Conservation (phyloP, 2,329 filamentous ascomycete genomes). For the Bretziella fagacearum region DNA sequence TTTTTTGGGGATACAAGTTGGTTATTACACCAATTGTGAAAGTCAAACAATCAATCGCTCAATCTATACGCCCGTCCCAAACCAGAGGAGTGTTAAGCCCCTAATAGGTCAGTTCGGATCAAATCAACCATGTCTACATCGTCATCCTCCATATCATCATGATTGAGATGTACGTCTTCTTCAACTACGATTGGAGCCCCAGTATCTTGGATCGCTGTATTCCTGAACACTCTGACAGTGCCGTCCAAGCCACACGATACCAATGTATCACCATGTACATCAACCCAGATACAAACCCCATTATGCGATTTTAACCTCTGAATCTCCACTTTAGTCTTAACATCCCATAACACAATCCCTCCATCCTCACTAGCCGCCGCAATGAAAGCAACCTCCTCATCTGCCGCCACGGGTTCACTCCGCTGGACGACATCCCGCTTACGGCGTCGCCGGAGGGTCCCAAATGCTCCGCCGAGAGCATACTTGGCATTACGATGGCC, state of each 20-base stretch:
- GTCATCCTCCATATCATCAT: slow-evolving; percentile 3
- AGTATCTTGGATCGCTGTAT: background rate
- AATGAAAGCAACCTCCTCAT: slow-evolving; percentile 36
- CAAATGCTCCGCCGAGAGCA: slow-evolving; percentile 74
- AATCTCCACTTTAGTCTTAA: slow-evolving; percentile 65
- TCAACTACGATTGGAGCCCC: background rate
- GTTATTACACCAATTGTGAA: background rate
- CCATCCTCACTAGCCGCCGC: slow-evolving; percentile 80
- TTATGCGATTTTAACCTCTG: slow-evolving; percentile 43
- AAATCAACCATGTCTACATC: slow-evolving; percentile 11
- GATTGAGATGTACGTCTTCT: background rate
- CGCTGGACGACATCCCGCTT: slow-evolving; percentile 13
- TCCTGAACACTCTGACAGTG: slow-evolving; percentile 33
- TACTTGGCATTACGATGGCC: slow-evolving; percentile 74
- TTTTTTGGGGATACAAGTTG: background rate
- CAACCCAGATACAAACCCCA: slow-evolving; percentile 50
- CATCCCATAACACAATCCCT: slow-evolving; percentile 75
- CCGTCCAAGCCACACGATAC: slow-evolving; percentile 40
- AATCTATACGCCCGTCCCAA: background rate
- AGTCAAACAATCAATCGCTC: too few species aligned
- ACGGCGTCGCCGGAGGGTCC: slow-evolving; percentile 25
- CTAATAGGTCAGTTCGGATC: background rate
- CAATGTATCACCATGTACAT: slow-evolving; percentile 39
- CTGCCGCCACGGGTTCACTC: background rate
- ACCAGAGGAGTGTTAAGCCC: background rate